Evolutionary conservation across 2,329 filamentous ascomycete genomes (phyloP).

Genomic region (Colletotrichum tropicale): DNA sequence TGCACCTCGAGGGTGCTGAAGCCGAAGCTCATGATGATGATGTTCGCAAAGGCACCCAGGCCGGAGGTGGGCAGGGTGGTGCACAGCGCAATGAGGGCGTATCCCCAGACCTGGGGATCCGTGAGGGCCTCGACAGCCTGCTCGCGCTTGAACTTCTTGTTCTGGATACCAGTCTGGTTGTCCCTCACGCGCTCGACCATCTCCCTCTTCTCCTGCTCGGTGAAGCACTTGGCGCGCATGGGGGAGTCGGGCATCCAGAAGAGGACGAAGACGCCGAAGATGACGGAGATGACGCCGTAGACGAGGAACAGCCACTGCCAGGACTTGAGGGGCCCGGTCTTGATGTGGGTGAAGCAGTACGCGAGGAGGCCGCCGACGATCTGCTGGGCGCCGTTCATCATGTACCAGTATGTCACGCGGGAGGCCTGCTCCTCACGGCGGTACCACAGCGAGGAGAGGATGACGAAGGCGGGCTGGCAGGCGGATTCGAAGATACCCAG

Average conservation of each 20-base stretch:
- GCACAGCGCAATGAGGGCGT: conserved; percentile 69
- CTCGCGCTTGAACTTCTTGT: conserved; percentile 50
- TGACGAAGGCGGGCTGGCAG: conserved; percentile 71
- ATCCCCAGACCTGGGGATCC: conserved; percentile 72
- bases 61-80: conserved; percentile 77
- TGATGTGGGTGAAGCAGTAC: conserved; percentile 64
- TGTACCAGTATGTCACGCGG: conserved; percentile 75
- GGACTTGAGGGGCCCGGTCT: conserved; percentile 56
- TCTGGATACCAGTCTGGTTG: conserved; percentile 68
- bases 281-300: conserved; percentile 66
- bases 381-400: conserved; percentile 79
- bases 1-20: conserved; percentile 73
- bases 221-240: conserved; percentile 74
- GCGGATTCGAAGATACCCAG: conserved; percentile 75
- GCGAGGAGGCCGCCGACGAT: conserved; percentile 74
- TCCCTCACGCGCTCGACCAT: conserved; percentile 65
- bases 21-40: conserved; percentile 73
- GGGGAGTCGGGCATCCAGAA: conserved; percentile 72
- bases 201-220: conserved; percentile 67
- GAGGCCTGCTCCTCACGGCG: conserved; percentile 69
- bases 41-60: conserved; percentile 74
- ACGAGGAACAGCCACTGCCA: conserved; percentile 74
- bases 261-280: conserved; percentile 69
- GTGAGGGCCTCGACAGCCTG: conserved; percentile 56
- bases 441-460: conserved; percentile 75